Evolutionary conservation across 202 grass and related monocot species (phyloP).

Genomic region (Schoenoplectus tabernaemontani): DNA sequence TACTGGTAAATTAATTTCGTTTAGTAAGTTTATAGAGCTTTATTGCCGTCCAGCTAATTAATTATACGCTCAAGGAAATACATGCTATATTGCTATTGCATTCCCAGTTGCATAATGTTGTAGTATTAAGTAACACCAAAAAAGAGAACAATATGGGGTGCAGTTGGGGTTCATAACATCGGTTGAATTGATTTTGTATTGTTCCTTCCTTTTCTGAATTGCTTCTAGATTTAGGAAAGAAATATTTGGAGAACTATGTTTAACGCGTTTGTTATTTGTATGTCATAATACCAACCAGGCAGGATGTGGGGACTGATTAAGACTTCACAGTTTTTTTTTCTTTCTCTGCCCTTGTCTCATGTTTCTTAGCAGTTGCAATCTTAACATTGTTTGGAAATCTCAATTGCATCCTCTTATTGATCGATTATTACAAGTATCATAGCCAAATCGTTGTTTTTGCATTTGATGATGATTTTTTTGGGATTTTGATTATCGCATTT

Average conservation of each 20-base stretch:
- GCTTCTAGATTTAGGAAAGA: conserved; percentile 16
- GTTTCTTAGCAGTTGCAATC: background rate
- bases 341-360: background rate
- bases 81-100: no score
- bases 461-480: background rate
- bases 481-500: no score
- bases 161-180: background rate
- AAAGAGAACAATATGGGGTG: background rate
- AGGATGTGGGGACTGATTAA: background rate
- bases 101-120: no score
- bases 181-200: background rate
- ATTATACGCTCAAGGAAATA: no score
- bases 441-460: background rate
- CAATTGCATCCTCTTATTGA: no score
- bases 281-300: conserved; percentile 1
- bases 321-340: background rate
- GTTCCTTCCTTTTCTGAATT: background rate
- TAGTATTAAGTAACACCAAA: background rate
- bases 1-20: no score
- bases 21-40: no score
- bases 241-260: background rate
- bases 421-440: background rate
- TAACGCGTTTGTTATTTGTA: background rate
- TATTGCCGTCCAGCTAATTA: no score
- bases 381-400: background rate